Evolutionary conservation across 2,329 filamentous ascomycete species (phyloP), one percentile per base, ranked within the genome.

Genomic region (Graphilbum fragrans): DNA sequence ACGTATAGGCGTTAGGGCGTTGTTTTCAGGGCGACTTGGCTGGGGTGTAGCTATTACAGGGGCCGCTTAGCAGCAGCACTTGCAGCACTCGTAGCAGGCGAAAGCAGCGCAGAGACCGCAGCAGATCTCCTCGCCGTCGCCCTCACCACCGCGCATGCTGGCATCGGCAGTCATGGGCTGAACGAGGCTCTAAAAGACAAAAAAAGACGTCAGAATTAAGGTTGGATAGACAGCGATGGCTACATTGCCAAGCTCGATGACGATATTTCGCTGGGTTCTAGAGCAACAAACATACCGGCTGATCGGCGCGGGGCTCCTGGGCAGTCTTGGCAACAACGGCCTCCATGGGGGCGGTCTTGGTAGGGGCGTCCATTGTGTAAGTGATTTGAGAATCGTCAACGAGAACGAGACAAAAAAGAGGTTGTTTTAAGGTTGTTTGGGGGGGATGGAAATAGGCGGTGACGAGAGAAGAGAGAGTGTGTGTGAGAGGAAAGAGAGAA

Each of bases 21-120:
- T 27, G 23, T 27, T 27, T 27, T 27, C 23, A n/a, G n/a, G n/a
- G n/a, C n/a, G n/a, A n/a, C n/a, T 14, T 29, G 8, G 25, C 14
- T 29, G 25, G 25, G 8, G 25, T 14, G 25, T 14, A 29, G 21
- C 9, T 22, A 9, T 23, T n/a, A n/a, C n/a, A n/a, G n/a, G n/a
- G n/a, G n/a, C 7, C 32, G 37, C 32, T 43, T 43, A 47, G 39
- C 47, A 49, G 42, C 43, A 45, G 44, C 47, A 42, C 43, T 50
- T 51, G 45, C 47, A 52, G 45, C 44, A 45, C 45, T 51, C 46
- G 42, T 43, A 52, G 43, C 50, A 45, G 41, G 51, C 44, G 29
- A 52, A 47, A 19, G 48, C 50, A 14, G 51, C 50, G 47, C 48
- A 52, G 37, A 53, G 48, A 25, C 50, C 51, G 43, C 51, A 53